phyloP scores from a whole-genome alignment of 139 green algal species.

The Limnomonas spitsbergensis region DNA sequence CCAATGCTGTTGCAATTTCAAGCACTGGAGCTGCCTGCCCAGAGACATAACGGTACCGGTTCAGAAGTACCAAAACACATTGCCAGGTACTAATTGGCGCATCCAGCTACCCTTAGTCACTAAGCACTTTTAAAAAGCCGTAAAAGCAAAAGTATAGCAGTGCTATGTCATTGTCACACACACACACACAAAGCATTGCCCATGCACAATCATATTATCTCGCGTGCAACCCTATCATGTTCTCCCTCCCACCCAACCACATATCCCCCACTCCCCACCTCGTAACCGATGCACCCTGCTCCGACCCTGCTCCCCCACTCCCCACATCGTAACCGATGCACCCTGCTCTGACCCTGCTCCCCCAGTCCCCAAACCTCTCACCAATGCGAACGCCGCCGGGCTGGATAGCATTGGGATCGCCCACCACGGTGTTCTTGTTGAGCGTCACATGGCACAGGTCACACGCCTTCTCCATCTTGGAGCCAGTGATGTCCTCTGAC shows the following conservation, averaged over 20 bases:
- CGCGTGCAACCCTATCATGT: no score
- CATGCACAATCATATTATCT: background rate
- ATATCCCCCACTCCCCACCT: background rate
- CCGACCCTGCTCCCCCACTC: no score
- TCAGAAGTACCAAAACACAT: no score
- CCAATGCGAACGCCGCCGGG: conserved; percentile 93
- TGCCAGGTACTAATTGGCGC: no score
- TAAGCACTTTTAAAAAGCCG: no score
- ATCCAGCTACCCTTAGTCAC: no score
- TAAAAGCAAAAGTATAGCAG: no score
- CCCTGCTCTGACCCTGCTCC: no score
- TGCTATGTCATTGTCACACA: no score
- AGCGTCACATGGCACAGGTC: conserved; percentile 95
- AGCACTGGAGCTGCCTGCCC: background rate
- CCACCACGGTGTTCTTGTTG: conserved; percentile 97
- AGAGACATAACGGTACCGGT: background rate
- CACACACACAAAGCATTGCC: background rate
- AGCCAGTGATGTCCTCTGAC: conserved; percentile 63
- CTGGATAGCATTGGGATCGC: conserved; percentile 80
- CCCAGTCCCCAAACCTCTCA: no score
- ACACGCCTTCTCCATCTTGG: conserved; percentile 84
- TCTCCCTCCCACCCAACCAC: background rate
- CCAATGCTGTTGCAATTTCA: background rate
- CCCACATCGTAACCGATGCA: no score
- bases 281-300: no score